A percentile compares a stretch with the other conserved stretches of the same genome.
Conservation (phyloP, 2,329 filamentous ascomycete species). For the Sclerotinia sclerotiorum region DNA sequence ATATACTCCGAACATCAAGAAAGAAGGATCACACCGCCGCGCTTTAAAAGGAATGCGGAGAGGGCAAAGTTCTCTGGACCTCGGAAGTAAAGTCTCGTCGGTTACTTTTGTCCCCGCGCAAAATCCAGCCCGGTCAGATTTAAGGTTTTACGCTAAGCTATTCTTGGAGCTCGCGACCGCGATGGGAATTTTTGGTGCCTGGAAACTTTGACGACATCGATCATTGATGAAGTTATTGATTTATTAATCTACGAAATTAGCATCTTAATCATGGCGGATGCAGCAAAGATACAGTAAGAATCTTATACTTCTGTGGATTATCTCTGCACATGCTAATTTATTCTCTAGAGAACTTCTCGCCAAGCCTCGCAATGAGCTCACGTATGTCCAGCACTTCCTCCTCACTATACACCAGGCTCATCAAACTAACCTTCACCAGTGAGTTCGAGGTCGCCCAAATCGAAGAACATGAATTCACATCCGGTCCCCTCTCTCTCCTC, state of each 20-base stretch:
- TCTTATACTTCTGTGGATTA: not conserved
- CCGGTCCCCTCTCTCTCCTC: constrained; percentile 85
- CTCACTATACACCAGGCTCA: constrained; percentile 26
- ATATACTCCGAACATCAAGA: constrained; percentile 58
- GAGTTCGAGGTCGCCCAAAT: constrained; percentile 86
- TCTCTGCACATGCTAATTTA: constrained; percentile 28
- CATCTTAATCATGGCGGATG: constrained; percentile 57
- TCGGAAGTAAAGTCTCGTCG: constrained; percentile 24
- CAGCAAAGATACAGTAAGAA: constrained; percentile 67
- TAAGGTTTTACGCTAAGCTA: constrained; percentile 32
- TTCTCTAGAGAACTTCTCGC: constrained; percentile 73
- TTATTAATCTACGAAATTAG: constrained; percentile 30
- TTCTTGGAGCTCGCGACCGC: constrained; percentile 25
- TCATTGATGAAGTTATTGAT: constrained; percentile 18
- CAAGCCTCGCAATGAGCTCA: constrained; percentile 88
- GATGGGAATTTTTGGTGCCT: constrained; percentile 31
- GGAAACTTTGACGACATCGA: constrained; percentile 27
- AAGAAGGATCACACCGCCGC: constrained; percentile 27
- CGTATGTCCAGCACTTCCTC: constrained; percentile 57
- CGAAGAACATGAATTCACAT: constrained; percentile 77
- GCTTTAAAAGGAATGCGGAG: constrained; percentile 27
- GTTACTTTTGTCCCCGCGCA: constrained; percentile 22
- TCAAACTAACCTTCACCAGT: constrained; percentile 47
- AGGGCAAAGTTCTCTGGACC: constrained; percentile 24
- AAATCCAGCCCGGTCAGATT: constrained; percentile 20